Evolutionary conservation across 2,329 filamentous ascomycete species (phyloP).

Genomic region (Bisporella sp.): DNA sequence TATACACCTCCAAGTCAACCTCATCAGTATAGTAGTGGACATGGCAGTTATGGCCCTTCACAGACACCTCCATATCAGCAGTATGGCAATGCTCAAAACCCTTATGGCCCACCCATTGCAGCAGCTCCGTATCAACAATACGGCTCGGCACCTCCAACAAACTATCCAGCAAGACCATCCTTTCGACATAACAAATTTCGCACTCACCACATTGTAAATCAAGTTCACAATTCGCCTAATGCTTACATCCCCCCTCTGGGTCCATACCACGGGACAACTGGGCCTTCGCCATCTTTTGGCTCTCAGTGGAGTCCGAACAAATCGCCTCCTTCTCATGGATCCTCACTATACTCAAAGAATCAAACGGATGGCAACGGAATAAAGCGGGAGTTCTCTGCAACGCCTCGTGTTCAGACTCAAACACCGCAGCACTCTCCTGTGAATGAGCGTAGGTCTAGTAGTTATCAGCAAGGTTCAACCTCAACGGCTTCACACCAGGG

Average conservation of each 20-base stretch:
- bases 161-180: too few species aligned
- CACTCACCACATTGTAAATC: too few species aligned
- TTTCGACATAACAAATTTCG: too few species aligned
- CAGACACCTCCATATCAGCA: background rate
- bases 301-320: background rate
- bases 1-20: constrained; percentile 15
- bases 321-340: too few species aligned
- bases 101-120: constrained; percentile 1
- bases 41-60: constrained; percentile 1
- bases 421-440: constrained; percentile 1
- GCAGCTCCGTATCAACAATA: constrained; percentile 20
- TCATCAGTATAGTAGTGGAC: constrained; percentile 3
- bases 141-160: constrained; percentile 10
- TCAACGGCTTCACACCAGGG: background rate
- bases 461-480: background rate
- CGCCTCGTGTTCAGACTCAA: constrained; percentile 10
- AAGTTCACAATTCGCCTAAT: too few species aligned
- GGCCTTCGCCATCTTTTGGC: constrained; percentile 12
- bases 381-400: constrained; percentile 8
- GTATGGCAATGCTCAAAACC: background rate
- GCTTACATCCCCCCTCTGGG: background rate
- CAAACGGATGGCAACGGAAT: too few species aligned
- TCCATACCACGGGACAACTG: constrained; percentile 11
- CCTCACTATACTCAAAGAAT: too few species aligned
- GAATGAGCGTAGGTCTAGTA: too few species aligned